Conservation (phyloP, 2,329 filamentous ascomycete genomes). For the Clonostachys rhizophaga region DNA sequence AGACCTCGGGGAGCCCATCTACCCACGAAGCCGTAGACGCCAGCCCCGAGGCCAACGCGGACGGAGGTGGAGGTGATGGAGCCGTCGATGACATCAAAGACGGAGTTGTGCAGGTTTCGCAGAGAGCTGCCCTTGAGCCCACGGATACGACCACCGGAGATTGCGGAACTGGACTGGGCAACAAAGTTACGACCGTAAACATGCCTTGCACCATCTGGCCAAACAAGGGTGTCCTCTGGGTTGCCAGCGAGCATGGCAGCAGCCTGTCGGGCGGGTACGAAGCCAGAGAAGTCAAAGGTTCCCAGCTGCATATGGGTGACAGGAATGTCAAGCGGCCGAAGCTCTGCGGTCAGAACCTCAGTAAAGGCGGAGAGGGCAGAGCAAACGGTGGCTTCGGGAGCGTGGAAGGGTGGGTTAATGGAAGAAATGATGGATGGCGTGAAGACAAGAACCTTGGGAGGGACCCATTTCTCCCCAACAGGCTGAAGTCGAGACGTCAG, state of each 20-base stretch:
- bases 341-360: slow-evolving; percentile 73
- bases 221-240: slow-evolving; percentile 47
- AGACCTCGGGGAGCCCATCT: slow-evolving; percentile 71
- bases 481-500: slow-evolving; percentile 58
- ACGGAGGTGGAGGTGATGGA: slow-evolving; percentile 58
- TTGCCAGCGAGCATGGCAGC: slow-evolving; percentile 22
- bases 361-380: slow-evolving; percentile 85
- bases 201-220: slow-evolving; percentile 56
- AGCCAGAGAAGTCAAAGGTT: slow-evolving; percentile 77
- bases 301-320: slow-evolving; percentile 88
- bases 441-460: slow-evolving; percentile 69
- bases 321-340: slow-evolving; percentile 69
- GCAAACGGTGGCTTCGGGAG: slow-evolving; percentile 80
- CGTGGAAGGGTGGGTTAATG: slow-evolving; percentile 74
- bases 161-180: slow-evolving; percentile 47
- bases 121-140: slow-evolving; percentile 67
- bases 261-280: slow-evolving; percentile 40
- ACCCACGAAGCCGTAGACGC: slow-evolving; percentile 82
- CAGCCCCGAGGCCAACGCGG: slow-evolving; percentile 78
- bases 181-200: slow-evolving; percentile 61
- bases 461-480: slow-evolving; percentile 42
- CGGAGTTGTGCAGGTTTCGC: slow-evolving; percentile 75
- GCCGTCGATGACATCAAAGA: slow-evolving; percentile 83
- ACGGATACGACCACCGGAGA: slow-evolving; percentile 51
- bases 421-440: slow-evolving; percentile 79